Conservation (phyloP, 2,329 filamentous ascomycete species). For the Fusarium sp. region DNA sequence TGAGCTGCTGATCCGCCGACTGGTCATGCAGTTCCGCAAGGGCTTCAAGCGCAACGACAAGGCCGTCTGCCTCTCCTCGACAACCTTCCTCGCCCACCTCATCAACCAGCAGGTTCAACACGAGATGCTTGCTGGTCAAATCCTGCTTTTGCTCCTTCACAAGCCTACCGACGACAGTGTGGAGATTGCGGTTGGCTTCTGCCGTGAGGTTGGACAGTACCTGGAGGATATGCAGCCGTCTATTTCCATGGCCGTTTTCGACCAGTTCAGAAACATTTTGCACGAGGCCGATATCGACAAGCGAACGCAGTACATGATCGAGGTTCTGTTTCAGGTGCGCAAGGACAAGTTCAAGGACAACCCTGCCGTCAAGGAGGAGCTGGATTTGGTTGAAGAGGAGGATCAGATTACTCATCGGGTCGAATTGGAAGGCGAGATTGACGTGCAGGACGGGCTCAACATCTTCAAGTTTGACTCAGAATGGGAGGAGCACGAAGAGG, state of each 20-base stretch:
- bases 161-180: constrained; percentile 98
- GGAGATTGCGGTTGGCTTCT: constrained; percentile 95
- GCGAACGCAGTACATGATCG: constrained; percentile 99
- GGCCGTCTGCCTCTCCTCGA: constrained; percentile 91
- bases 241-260: constrained; percentile 91
- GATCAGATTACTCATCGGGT: constrained; percentile 95
- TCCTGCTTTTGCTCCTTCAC: constrained; percentile 89
- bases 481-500: constrained; percentile 90
- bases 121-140: constrained; percentile 93
- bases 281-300: constrained; percentile 98
- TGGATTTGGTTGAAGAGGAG: constrained; percentile 96
- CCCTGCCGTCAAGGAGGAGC: constrained; percentile 87
- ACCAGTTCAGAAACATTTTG: constrained; percentile 93
- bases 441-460: constrained; percentile 88
- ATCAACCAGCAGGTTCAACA: constrained; percentile 97
- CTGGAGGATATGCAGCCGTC: constrained; percentile 93
- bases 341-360: constrained; percentile 98
- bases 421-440: constrained; percentile 84
- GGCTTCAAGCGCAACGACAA: constrained; percentile 97
- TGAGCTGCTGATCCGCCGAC: constrained; percentile 85
- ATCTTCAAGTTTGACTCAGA: constrained; percentile 95
- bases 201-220: constrained; percentile 92
- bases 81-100: constrained; percentile 93
- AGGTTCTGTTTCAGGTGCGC: constrained; percentile 95
- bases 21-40: constrained; percentile 94